Evolutionary conservation across 1,139 yeast species (phyloP), one percentile per base, ranked within the genome.

Genomic region (Protomyces arabidopsidicola): DNA sequence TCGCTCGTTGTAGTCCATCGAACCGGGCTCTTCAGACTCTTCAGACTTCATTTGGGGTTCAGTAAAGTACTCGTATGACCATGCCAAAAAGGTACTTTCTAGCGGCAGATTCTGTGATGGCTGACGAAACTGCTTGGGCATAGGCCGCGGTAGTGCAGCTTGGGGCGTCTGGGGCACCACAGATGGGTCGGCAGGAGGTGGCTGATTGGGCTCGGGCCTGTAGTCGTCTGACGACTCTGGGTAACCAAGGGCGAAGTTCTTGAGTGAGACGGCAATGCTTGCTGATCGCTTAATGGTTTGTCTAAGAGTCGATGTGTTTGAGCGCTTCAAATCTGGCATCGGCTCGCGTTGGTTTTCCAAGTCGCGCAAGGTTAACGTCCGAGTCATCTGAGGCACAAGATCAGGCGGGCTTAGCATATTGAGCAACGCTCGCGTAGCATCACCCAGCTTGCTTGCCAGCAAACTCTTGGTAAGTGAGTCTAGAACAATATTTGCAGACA

Each of bases 1-100:
- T 66, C 96, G 80, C 70, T 84, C 86, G 42, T 88, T 84, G 71
- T 90, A 89, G 68, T 90, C 93, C 67, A 86, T 84, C 65, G 96
- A 88, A 0, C 98, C 98, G 0, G 97, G 96, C 72, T 91, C 97
- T 70, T 93, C 98, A 20, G 85, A 78, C 71, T 93, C 98, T 14
- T 56, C 60, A 65, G 84, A 83, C 68, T 84, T 85, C 87, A 93
- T 88, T 72, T 93, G 98, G 0, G 99, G 98, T 72, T 91, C 98
- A 72, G 91, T 97, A 76, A 91, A 93, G 72, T 90, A 91, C 72
- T 93, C 98, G 68, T 88, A 80, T 71, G 93, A 84, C 78, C 90
- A 93, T 65, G 89, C 96, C 69, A 91, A 85, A 72, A 93, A 91
- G 2, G 86, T 86, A 22, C 95, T 87, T 16, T 80, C 79, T 27